phyloP scores from a whole-genome alignment of 192 early-diverging fungal species.

The Neocallimastix lanati region DNA sequence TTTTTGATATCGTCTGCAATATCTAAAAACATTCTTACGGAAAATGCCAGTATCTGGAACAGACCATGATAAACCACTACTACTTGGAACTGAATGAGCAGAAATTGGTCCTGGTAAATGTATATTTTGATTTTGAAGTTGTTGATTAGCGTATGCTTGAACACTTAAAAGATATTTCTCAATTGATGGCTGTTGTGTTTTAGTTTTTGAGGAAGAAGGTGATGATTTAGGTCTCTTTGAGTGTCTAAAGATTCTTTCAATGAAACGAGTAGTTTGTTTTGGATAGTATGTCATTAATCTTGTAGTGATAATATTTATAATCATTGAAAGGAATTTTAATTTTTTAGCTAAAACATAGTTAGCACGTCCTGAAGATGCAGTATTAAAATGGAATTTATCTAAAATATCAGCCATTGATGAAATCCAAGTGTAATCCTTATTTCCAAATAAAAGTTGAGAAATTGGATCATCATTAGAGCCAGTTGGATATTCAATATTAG shows the following conservation, averaged over 20 bases:
- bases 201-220: slow-evolving; percentile 1
- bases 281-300: slow-evolving; percentile 16
- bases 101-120: background rate
- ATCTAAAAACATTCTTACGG: background rate
- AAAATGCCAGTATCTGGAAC: background rate
- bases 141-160: background rate
- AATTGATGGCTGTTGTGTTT: slow-evolving; percentile 3
- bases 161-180: background rate
- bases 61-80: slow-evolving; percentile 1
- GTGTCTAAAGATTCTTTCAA: slow-evolving; percentile 6
- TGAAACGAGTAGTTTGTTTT: slow-evolving; percentile 17
- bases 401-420: slow-evolving; percentile 12
- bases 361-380: slow-evolving; percentile 5
- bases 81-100: background rate
- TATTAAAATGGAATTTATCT: slow-evolving; percentile 14
- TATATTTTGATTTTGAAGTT: background rate
- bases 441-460: slow-evolving; percentile 15
- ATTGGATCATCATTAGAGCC: background rate
- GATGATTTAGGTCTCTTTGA: slow-evolving; percentile 1
- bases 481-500: slow-evolving; percentile 13
- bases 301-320: slow-evolving; percentile 22
- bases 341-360: slow-evolving; percentile 18
- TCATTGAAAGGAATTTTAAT: slow-evolving; percentile 21
- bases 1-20: background rate
- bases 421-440: slow-evolving; percentile 23